Evolutionary conservation across 2,329 filamentous ascomycete genomes (phyloP), one percentile per base, ranked within the genome.

Genomic region (Teratosphaeria epicoccoides): DNA sequence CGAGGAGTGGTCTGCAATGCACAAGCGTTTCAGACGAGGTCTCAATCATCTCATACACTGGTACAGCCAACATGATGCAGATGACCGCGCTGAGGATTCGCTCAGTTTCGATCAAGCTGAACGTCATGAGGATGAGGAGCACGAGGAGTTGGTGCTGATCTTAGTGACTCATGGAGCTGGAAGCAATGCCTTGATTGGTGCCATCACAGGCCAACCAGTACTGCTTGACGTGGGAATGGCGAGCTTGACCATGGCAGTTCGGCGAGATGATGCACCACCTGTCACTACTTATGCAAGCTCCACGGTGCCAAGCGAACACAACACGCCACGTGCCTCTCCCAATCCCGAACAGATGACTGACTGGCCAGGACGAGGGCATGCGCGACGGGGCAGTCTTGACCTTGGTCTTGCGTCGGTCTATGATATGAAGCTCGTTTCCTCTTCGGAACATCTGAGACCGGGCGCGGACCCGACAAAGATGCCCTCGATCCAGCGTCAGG

Each of bases 1-100:
- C 1, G 93, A 98, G 69, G 93, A 97, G 69, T 98, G 93, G 93
- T 86, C 88, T 25, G 77, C 82, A 3, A 97, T 98, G 93, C 93
- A 98, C 69, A 84, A 84, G 65, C 81, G 93, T 22, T 95, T 97
- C 63, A 80, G 89, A 33, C 80, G 76, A 55, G 91, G 91, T 1
- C 69, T 96, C 37, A 83, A 87, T 58, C 81, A 81, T 44, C 79
- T 96, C 72, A 74, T 96, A 11, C 78, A 85, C 53, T 97, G 89
- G 87, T 98, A 98, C 65, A 71, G 72, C 50, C 70, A 72, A 2
- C 68, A 63, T 49, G 63, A 64, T 26, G 69, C 69, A 0, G 68
- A 70, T 24, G 64, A 66, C 43, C 53, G 60, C 3, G 60, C 59
- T 23, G 61, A 68, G 59, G 65, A 63, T 57, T 59, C 64, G 24